Base-by-base conservation (phyloP, 768 basidiomycete genomes). In the Boletus tylopilopsis region DNA sequence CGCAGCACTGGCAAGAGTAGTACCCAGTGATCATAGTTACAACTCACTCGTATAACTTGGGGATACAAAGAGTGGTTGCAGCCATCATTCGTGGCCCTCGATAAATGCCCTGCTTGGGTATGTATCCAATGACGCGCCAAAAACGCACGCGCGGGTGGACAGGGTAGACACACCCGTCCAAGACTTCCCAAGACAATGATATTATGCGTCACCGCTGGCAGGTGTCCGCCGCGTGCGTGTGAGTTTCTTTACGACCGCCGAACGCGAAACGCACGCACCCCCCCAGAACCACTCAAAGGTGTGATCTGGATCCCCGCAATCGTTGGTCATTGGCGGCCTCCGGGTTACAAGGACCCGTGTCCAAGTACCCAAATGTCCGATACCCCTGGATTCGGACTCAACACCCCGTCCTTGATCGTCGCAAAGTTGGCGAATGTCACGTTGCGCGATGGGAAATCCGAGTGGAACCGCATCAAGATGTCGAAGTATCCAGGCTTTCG, bases 201-300 rank as follows among this genome's bases (percentile, higher is more conserved):
- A 36, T 72, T 68, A 55, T 73, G 66, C 0, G 75, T 78, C 57
- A 73, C 72, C 38, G 71, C 74, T 16, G 76, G 76, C 4, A 78
- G 80, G 51, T 80, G 77, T 6, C 78, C 78, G 49, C 38, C 12
- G 2, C 9, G 43, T 45, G 11, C 11, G 16, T 18, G 33, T 10
- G 19, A 24, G n/a, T n/a, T n/a, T n/a, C n/a, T 9, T 6, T 4
- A 41, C 2, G 24, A 30, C 24, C 2, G 7, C 24, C 2, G 7
- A 29, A 10, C 1, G 19, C 2, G 13, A 42, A 45, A n/a, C 22
- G 3, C 4, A 2, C 24, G 62, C 74, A 41, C 49, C 79, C 79
- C 73, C 71, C 33, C 64, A 62, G 21, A 80, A 74, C 75, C 78
- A 80, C 55, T 79, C 78, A 50, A 80, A 81, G 41, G 71, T 70